phyloP scores from a whole-genome alignment of 23 red algal species.

The Pyropia yezoensis region DNA sequence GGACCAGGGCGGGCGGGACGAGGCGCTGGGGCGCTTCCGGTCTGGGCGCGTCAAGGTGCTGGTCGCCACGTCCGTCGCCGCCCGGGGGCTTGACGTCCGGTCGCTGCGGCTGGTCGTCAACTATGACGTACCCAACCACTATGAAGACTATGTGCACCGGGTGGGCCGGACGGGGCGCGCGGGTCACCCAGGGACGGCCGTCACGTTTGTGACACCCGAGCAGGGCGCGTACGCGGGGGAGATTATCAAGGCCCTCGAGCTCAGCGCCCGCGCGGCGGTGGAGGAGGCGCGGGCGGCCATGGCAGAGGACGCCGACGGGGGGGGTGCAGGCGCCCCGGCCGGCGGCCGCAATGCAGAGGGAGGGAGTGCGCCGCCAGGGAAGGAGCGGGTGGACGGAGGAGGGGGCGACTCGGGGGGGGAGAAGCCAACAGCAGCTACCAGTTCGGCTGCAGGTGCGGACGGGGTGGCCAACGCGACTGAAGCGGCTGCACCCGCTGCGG shows the following conservation, averaged over 20 bases:
- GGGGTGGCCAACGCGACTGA: too few relatives aligned
- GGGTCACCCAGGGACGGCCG: constrained; percentile 64
- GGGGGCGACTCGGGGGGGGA: too few relatives aligned
- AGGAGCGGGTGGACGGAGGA: too few relatives aligned
- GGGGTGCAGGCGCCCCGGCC: constrained; percentile 25
- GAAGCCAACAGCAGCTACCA: too few relatives aligned
- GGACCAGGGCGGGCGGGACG: constrained; percentile 85
- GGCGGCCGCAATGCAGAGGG: too few relatives aligned
- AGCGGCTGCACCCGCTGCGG: too few relatives aligned
- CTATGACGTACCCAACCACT: constrained; percentile 84
- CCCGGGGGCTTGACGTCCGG: constrained; percentile 85
- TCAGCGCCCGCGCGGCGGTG: constrained; percentile 38
- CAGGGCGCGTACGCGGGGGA: constrained; percentile 71
- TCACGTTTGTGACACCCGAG: constrained; percentile 85
- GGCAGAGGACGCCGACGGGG: constrained; percentile 27
- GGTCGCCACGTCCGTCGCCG: constrained; percentile 87
- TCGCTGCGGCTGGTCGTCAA: constrained; percentile 86
- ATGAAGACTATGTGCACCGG: constrained; percentile 98
- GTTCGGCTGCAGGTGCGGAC: too few relatives aligned
- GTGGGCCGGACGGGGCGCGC: constrained; percentile 94
- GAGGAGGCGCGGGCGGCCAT: constrained; percentile 23
- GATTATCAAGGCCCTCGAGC: constrained; percentile 62
- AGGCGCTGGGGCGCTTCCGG: constrained; percentile 74
- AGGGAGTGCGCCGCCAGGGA: too few relatives aligned
- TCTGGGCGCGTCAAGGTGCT: constrained; percentile 68